phyloP scores from a whole-genome alignment of 768 basidiomycete genomes.

The Lactarius tabidus region DNA sequence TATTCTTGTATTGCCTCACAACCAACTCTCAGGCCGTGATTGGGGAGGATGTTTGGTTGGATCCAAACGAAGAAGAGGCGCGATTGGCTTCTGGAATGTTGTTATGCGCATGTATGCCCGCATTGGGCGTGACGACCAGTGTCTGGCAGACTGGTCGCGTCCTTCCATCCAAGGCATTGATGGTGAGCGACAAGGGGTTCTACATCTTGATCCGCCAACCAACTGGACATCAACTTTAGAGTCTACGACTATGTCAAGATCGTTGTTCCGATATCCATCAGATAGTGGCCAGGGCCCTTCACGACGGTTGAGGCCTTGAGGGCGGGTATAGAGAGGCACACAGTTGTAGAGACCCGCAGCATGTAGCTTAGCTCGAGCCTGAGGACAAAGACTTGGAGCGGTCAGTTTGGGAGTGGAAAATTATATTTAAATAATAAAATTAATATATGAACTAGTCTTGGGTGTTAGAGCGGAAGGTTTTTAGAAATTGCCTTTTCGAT shows the following conservation, averaged over 20 bases:
- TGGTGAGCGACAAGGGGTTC: constrained; percentile 41
- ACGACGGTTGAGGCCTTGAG: constrained; percentile 36
- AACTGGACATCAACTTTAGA: constrained; percentile 38
- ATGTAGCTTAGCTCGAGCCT: neutral
- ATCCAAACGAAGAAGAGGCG: constrained; percentile 74
- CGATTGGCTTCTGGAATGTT: constrained; percentile 56
- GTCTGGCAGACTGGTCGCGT: constrained; percentile 82
- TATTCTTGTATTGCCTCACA: constrained; percentile 19
- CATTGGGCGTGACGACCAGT: constrained; percentile 75
- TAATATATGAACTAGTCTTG: neutral
- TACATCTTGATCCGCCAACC: neutral
- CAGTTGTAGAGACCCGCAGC: neutral
- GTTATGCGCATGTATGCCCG: constrained; percentile 84
- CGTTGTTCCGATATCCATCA: constrained; percentile 72
- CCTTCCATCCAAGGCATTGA: constrained; percentile 46
- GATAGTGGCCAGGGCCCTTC: constrained; percentile 67
- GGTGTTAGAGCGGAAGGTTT: neutral
- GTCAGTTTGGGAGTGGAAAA: neutral
- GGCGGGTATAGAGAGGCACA: neutral
- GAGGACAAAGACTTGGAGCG: neutral
- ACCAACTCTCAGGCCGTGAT: constrained; percentile 47
- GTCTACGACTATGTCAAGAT: constrained; percentile 64
- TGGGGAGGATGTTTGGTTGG: constrained; percentile 62
- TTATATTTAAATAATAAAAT: neutral
- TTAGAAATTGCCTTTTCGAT: constrained; percentile 30